These are phyloP conservation scores for Erodium maritimum DNA, from an alignment of 345 rosid genomes.

Conservation along the genomic window DNA sequence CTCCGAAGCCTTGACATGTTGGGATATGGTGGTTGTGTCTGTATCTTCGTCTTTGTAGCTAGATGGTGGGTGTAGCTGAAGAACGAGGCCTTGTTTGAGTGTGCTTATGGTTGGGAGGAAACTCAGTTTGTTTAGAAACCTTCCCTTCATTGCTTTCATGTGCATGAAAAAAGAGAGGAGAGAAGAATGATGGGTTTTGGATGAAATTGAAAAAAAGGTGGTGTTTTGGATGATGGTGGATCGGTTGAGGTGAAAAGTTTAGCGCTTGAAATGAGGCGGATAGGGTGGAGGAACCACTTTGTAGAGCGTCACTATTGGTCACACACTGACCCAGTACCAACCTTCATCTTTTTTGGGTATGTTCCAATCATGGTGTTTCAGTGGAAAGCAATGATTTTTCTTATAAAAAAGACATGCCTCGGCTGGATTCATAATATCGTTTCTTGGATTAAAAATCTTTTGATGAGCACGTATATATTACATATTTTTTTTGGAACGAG, in stretches of 20 bases:
- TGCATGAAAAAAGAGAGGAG: neutral
- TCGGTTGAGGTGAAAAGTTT: neutral
- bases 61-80: slow-evolving; percentile 20
- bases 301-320: too few species aligned
- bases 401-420: too few species aligned
- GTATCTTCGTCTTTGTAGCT: too few species aligned
- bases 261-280: neutral
- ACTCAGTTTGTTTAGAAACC: slow-evolving; percentile 48
- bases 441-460: too few species aligned
- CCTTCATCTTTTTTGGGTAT: neutral
- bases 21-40: slow-evolving; percentile 4
- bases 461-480: too few species aligned
- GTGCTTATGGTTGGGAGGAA: slow-evolving; percentile 30
- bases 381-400: neutral
- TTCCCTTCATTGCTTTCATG: slow-evolving; percentile 62
- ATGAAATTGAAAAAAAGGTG: neutral
- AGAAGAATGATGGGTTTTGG: neutral
- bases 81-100: slow-evolving; percentile 36
- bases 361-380: neutral
- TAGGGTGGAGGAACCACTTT: too few species aligned
- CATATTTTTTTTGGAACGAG: too few species aligned
- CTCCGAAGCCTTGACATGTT: slow-evolving; percentile 10
- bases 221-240: neutral
- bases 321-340: too few species aligned
- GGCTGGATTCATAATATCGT: too few species aligned